phyloP scores from a whole-genome alignment of 352 stramenopile species.

The Phytopythium mirpurense region DNA sequence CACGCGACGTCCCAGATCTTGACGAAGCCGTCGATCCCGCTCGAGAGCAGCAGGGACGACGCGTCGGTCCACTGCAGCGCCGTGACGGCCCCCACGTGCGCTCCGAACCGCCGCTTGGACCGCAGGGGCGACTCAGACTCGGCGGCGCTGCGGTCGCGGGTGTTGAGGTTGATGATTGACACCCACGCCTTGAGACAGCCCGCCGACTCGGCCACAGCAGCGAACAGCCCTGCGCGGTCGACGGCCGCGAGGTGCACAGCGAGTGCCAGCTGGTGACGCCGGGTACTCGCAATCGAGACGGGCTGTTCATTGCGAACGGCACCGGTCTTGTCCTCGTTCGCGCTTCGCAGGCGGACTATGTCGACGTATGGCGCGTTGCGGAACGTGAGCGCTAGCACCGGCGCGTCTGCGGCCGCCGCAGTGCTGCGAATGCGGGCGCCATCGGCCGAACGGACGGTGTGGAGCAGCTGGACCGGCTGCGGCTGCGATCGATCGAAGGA shows the following conservation, averaged over 20 bases:
- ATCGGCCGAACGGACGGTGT: conserved; percentile 1
- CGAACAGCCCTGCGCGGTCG: conserved; percentile 25
- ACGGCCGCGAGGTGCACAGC: conserved; percentile 35
- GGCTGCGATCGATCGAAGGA: conserved; percentile 9
- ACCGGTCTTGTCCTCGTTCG: neutral
- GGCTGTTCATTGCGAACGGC: conserved; percentile 6
- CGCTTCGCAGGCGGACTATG: conserved; percentile 8
- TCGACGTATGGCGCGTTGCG: conserved; percentile 22
- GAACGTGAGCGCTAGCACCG: conserved; percentile 14
- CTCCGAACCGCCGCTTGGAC: conserved; percentile 35
- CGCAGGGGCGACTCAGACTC: neutral
- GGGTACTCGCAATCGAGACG: neutral
- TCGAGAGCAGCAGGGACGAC: conserved; percentile 37
- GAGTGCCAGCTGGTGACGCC: conserved; percentile 27
- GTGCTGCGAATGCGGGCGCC: conserved; percentile 22
- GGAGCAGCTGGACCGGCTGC: conserved; percentile 1
- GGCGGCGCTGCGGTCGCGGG: neutral
- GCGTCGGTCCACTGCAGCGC: conserved; percentile 42
- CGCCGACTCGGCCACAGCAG: conserved; percentile 33
- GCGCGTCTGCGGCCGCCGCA: conserved; percentile 3
- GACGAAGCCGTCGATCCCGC: conserved; percentile 53
- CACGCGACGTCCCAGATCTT: conserved; percentile 50
- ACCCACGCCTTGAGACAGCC: conserved; percentile 52
- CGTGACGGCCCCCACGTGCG: conserved; percentile 48
- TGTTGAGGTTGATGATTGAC: conserved; percentile 32